Evolutionary conservation across 2,329 filamentous ascomycete species (phyloP), one percentile per base, ranked within the genome.

Genomic region (Salinomyces thailandicus): DNA sequence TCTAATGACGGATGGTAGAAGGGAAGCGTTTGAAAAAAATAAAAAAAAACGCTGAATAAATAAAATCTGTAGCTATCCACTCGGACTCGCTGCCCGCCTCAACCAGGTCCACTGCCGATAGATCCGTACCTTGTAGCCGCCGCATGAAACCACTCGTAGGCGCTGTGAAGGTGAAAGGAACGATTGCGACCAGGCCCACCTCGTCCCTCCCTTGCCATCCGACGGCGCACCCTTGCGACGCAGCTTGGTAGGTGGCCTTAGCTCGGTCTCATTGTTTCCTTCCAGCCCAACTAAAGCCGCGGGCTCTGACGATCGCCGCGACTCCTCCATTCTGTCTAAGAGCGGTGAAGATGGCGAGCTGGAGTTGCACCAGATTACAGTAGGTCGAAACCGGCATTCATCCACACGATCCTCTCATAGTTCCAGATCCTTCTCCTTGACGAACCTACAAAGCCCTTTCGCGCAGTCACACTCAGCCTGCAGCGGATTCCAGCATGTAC

Each of bases 351-450:
- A 66, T 7, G 60, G 60, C 37, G 63, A 54, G 27, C 53, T 56
- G 41, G 84, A 83, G 39, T 78, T 62, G 50, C 79, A 83, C 31
- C 78, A 63, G 32, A 83, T 77, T 31, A n/a, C n/a, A n/a, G n/a
- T n/a, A 81, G 62, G 54, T 84, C 79, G 43, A 82, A 82, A 0
- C 78, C 79, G 11, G 71, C 68, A 50, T 84, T 79, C 67, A 77
- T 76, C 7, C 79, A 69, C 2, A 82, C 57, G 16, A 81, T 62
- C 0, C 75, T 77, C 45, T 73, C 68, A 19, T 66, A 62, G 24
- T 5, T 68, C 59, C 11, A 71, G 56, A 0, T 60, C 54, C 3
- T 56, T 50, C 6, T 54, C 49, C 17, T 44, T 45, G 5, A 69
- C 52, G 66, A 68, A 71, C 16, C 63, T 51, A 42, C 68, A 72